These are phyloP conservation scores for Avicennia marina DNA, from an alignment of 257 asterid species.

Conservation along the genomic window DNA sequence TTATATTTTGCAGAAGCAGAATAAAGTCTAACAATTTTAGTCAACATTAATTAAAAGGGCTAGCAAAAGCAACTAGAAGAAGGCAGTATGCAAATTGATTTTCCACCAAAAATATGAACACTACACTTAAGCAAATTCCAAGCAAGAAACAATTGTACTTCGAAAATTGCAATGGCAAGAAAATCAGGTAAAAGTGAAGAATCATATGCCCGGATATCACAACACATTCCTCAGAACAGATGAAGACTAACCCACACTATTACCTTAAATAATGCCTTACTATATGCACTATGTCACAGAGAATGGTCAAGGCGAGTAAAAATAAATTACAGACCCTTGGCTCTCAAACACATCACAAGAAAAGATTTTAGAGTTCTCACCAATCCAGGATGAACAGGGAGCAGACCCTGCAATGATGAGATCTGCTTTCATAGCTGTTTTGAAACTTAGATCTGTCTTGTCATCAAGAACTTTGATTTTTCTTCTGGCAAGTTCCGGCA, in stretches of 20 bases:
- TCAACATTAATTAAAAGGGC: not conserved
- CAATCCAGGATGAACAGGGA: constrained; percentile 92
- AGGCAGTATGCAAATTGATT: not conserved
- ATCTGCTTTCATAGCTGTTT: constrained; percentile 90
- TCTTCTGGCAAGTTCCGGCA: constrained; percentile 79
- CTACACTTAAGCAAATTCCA: no score
- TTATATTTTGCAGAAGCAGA: no score
- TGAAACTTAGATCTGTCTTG: constrained; percentile 75
- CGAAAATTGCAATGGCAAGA: not conserved
- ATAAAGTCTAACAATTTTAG: no score
- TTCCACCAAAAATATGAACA: not conserved
- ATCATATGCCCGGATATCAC: not conserved
- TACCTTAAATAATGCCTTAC: not conserved
- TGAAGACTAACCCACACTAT: not conserved
- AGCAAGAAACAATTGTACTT: not conserved
- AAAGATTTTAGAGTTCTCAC: constrained; percentile 38
- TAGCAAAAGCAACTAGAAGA: not conserved
- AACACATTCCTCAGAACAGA: not conserved
- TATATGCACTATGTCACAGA: no score
- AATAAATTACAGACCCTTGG: no score
- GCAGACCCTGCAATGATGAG: constrained; percentile 97
- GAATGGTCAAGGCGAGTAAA: no score
- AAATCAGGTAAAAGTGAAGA: constrained; percentile 3
- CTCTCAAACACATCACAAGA: not conserved
- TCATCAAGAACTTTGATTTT: constrained; percentile 89